These are phyloP conservation scores for Parathielavia appendiculata DNA, from an alignment of 495 filamentous ascomycete genomes.

Conservation along the genomic window DNA sequence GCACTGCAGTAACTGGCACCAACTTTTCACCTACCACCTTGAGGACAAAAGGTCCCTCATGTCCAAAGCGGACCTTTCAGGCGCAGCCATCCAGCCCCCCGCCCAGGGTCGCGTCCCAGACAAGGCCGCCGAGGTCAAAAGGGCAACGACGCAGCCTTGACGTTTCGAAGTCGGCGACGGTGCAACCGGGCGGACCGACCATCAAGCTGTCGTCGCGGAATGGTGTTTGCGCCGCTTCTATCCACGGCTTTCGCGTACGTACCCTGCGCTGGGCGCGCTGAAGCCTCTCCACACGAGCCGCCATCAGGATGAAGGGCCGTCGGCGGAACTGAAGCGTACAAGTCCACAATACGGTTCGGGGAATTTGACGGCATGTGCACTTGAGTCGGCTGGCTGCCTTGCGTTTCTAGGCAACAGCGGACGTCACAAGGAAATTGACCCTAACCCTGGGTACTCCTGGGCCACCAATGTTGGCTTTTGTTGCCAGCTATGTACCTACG, in stretches of 20 bases:
- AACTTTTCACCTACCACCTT: slow-evolving; percentile 3
- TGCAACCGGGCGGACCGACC: background rate
- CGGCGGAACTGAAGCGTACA: no score
- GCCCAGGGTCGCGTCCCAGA: background rate
- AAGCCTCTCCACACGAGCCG: no score
- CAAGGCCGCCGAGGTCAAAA: background rate
- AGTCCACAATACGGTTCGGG: no score
- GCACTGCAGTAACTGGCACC: background rate
- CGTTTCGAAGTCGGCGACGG: background rate
- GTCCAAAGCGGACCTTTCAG: slow-evolving; percentile 1
- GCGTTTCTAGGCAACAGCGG: no score
- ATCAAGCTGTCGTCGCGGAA: slow-evolving; percentile 11
- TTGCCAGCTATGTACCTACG: no score
- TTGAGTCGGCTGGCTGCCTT: no score
- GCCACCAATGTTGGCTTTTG: no score
- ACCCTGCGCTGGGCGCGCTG: no score
- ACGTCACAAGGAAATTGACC: no score
- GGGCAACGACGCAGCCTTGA: slow-evolving; percentile 5
- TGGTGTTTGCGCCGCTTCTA: background rate
- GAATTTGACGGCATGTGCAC: no score
- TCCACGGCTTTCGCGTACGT: background rate
- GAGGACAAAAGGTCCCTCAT: background rate
- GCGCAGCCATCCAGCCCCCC: slow-evolving; percentile 3
- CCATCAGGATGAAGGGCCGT: no score
- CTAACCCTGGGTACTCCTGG: no score